Evolutionary conservation across 176 grass and related monocot genomes (phyloP), one percentile per base, ranked within the genome.

Genomic region (Pontederia paniculata): DNA sequence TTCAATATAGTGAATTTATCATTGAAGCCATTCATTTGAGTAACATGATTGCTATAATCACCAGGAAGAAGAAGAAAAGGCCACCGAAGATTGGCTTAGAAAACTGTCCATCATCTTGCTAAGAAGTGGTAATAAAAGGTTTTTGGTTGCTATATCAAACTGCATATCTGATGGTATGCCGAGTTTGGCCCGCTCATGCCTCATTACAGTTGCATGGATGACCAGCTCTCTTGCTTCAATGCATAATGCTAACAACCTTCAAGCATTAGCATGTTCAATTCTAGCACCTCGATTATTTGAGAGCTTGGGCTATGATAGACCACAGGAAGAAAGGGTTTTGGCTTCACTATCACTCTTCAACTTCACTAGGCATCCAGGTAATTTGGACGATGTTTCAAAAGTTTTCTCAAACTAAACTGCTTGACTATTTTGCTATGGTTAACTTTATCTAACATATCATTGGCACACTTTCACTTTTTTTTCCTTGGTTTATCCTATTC

Each of bases 361-460:
- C 58, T 77, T 90, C 62, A 77, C 76, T 59, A 81, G 84, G 79
- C 84, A 83, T 79, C 79, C 83, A 90, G 91, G 91, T 97, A 74
- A 70, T 55, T 31, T 5, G 5, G 2, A 31, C 5, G 25, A 5
- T 31, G 1, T 5, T 31, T 31, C n/a, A n/a, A n/a, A n/a, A n/a
- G n/a, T n/a, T n/a, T n/a, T n/a, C n/a, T n/a, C n/a, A n/a, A n/a
- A n/a, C n/a, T 1, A 1, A 31, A 31, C 25, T 5, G 25, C 25
- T 31, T 31, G 25, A 31, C 25, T 31, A 31, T 31, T 31, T 31
- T 31, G 25, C 25, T 2, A 5, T 31, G 25, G 25, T 31, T 31
- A 31, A 31, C 25, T 2, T 31, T n/a, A 31, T 31, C 25, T 1
- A 31, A 31, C 5, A 5, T 5, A 31, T 31, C 25, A 31, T 31